Percentiles rank a stretch among this genome's conserved stretches.
Evolutionary conservation across 1,139 yeast species (phyloP).

Genomic region (Spencermartinsiella ligniputridi): DNA sequence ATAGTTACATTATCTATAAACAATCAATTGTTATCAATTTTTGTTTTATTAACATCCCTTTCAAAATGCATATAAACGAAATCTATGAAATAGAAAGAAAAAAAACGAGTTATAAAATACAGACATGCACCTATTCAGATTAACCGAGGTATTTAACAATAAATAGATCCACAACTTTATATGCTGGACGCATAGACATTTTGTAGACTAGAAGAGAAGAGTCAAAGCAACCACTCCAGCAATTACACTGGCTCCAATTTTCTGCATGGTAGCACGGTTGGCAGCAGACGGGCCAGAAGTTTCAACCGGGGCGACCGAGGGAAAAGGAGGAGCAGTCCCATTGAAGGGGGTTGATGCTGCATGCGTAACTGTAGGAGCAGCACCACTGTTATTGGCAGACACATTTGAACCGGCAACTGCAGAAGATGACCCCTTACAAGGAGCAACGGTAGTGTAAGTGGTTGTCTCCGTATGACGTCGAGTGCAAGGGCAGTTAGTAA

Average conservation of each 20-base stretch:
- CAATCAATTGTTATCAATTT: no score
- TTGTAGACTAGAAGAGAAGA: conserved; percentile 23
- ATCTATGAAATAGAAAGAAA: no score
- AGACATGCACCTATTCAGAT: no score
- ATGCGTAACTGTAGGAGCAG: conserved; percentile 11
- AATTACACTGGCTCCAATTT: conserved; percentile 30
- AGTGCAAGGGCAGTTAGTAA: conserved; percentile 51
- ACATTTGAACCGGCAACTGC: conserved; percentile 15
- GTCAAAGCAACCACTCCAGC: conserved; percentile 38
- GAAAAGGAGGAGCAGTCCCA: neutral
- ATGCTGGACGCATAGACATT: no score
- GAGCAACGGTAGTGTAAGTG: conserved; percentile 39
- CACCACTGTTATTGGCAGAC: conserved; percentile 12
- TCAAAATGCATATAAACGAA: no score
- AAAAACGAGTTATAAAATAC: no score
- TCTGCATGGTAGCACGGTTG: neutral
- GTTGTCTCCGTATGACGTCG: conserved; percentile 46
- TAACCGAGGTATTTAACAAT: no score
- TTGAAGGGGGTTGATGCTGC: conserved; percentile 20
- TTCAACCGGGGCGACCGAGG: conserved; percentile 17
- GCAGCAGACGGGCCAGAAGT: conserved; percentile 14
- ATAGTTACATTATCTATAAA: no score
- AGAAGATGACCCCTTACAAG: conserved; percentile 25
- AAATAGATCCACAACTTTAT: no score
- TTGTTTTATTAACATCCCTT: no score